A percentile compares a stretch with the other conserved stretches of the same genome.
phyloP scores from a whole-genome alignment of 306 rosid genomes.

The Malus sylvestris region DNA sequence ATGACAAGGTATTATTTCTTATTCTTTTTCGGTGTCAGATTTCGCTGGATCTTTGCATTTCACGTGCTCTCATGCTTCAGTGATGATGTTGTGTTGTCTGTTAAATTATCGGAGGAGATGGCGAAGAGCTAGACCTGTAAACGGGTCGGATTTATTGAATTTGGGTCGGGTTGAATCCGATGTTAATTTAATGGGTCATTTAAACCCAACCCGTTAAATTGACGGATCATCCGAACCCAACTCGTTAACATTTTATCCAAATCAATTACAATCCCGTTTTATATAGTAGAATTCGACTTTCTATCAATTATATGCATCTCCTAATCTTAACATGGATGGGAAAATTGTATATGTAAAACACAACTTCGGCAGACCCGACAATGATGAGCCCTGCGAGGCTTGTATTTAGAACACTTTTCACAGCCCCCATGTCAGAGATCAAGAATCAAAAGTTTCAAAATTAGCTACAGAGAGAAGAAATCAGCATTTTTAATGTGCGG shows the following conservation, averaged over 20 bases:
- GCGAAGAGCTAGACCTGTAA: too few relatives aligned
- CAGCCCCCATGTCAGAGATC: slow-evolving; percentile 45
- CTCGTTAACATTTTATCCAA: too few relatives aligned
- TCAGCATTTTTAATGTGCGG: background rate
- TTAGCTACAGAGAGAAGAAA: background rate
- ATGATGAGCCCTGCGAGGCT: slow-evolving; percentile 95
- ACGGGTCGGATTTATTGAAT: too few relatives aligned
- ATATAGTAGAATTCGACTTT: too few relatives aligned
- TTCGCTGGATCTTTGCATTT: background rate
- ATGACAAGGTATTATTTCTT: slow-evolving; percentile 63
- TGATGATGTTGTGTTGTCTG: background rate
- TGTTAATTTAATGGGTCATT: too few relatives aligned
- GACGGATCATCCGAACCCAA: too few relatives aligned
- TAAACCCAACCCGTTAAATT: too few relatives aligned
- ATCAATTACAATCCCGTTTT: too few relatives aligned
- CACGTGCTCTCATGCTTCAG: background rate
- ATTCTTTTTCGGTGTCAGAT: background rate
- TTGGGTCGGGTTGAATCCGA: too few relatives aligned
- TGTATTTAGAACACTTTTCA: slow-evolving; percentile 64
- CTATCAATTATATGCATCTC: too few relatives aligned
- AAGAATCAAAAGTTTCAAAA: slow-evolving; percentile 4
- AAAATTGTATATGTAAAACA: slow-evolving; percentile 26
- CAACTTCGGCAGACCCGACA: slow-evolving; percentile 87
- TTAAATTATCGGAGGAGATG: too few relatives aligned
- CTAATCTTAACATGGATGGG: too few relatives aligned